Conservation (phyloP, 2,329 filamentous ascomycete species). For the Cladorrhinum sp. region DNA sequence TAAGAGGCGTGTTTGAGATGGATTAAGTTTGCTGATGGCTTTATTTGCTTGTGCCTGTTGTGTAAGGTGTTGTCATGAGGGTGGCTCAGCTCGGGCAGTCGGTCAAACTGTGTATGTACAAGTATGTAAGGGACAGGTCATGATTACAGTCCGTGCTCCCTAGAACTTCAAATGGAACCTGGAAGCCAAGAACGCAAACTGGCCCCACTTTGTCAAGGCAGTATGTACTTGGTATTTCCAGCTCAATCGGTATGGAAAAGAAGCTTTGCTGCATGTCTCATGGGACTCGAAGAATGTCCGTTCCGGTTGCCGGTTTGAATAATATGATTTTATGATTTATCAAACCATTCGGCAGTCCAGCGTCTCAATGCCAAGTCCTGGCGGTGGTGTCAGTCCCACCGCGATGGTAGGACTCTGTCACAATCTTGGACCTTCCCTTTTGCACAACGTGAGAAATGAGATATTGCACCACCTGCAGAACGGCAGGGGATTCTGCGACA, state of each 20-base stretch:
- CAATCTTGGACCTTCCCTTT: background rate
- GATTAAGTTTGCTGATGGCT: background rate
- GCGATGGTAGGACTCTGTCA: background rate
- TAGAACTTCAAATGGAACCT: background rate
- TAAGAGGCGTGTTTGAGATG: background rate
- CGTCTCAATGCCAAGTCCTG: background rate
- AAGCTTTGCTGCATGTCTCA: conserved; percentile 5
- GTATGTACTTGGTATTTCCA: too few relatives aligned
- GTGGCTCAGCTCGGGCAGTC: background rate
- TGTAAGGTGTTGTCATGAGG: background rate
- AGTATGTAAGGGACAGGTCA: background rate
- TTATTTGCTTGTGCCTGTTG: background rate
- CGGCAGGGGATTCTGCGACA: background rate
- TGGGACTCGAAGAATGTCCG: background rate
- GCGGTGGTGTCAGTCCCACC: background rate
- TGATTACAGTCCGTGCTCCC: background rate
- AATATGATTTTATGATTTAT: background rate
- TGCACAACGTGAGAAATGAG: background rate
- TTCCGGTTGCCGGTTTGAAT: background rate
- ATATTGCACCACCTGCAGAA: background rate
- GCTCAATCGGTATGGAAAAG: too few relatives aligned
- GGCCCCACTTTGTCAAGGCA: background rate
- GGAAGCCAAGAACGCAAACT: background rate
- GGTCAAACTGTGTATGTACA: background rate
- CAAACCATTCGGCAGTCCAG: background rate